Base-by-base conservation (phyloP, 768 basidiomycete genomes). In the Lyophyllum semitale region DNA sequence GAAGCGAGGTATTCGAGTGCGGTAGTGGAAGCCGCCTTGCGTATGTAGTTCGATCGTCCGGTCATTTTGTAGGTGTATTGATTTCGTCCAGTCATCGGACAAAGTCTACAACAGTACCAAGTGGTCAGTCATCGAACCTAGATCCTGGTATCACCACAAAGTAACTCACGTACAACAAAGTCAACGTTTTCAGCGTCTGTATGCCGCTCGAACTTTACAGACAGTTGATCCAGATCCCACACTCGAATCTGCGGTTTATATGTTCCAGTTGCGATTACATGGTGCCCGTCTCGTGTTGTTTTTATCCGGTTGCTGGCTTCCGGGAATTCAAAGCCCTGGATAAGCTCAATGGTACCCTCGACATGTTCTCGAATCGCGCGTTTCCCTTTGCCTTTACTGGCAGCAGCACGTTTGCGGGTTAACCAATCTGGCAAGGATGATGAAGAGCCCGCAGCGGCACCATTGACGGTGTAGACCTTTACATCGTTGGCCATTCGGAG, bases 51-150 rank as follows among this genome's bases (percentile, higher is more conserved):
- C 93, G 52, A 99, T 71, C 4, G 92, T 91, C n/a, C 97, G 87
- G 75, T 98, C 95, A 47, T 89, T 88, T 80, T 98, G 97, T 2
- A 99, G 82, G 69, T 97, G 95, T 58, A 98, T 80, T n/a, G 92
- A 88, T 69, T 98, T 98, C 7, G 96, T 98, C 96, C 96, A 98
- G 77, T 98, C 96, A 66, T 95, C 91, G 1, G 95, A 98, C 8
- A 98, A 79, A 63, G 93, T 88, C 95, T 97, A 71, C 7, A 57
- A 33, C 40, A 35, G 8, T 11, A 47, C 29, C 54, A 38, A 42
- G 38, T 51, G 25, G 46, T 53, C 37, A 47, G 22, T 53, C 33
- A 18, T 41, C 29, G 30, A 29, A 30, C 53, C 48, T 49, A 27
- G 22, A 26, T 18, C 23, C 38, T 45, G 49, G 48, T 54, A 59